Evolutionary conservation across 1,284 basidiomycete genomes (phyloP), one percentile per base, ranked within the genome.

Genomic region (Ganoderma meredithae): DNA sequence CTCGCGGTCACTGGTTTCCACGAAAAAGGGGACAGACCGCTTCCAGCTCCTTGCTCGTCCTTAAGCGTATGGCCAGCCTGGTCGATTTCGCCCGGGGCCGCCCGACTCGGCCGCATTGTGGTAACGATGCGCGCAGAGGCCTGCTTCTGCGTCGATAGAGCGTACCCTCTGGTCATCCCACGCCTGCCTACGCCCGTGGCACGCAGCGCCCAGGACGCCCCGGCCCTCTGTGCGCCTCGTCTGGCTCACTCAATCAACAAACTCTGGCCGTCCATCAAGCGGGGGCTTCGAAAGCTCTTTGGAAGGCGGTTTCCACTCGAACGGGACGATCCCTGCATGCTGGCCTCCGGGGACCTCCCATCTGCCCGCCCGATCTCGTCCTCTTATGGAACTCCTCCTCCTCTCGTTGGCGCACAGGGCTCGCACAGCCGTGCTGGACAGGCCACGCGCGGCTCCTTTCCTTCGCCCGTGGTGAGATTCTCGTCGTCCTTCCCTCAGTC

Each of bases 251-350:
- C 31, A 25, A 36, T 60, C 31, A 31, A n/a, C 33, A 60, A 59
- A 25, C 36, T 25, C 43, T 47, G 52, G 44, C 56, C 36, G 56
- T 60, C 63, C 64, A 60, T 60, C 64, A 64, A 58, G 55, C 53
- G 56, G 63, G 27, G 60, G 40, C 60, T 44, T 52, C 58, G 41
- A 62, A 62, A 27, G 60, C 65, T 56, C 60, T 39, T 31, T 62
- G 25, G 60, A 61, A 65, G 40, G 44, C 31, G 47, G 10, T 22
- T 22, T 62, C 47, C 60, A 62, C 67, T 59, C 67, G 63, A 56
- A 56, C 63, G 67, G 61, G 64, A 69, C 64, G 68, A 69, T 69
- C 64, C 56, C 64, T 60, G 49, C 47, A 63, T 66, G n/a, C 64
- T 69, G 61, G 49, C 49, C 68, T 44, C 36, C 62, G 68, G 64